Base-by-base conservation (phyloP, 208 protist genomes). In the Wallacemonas sp. region DNA sequence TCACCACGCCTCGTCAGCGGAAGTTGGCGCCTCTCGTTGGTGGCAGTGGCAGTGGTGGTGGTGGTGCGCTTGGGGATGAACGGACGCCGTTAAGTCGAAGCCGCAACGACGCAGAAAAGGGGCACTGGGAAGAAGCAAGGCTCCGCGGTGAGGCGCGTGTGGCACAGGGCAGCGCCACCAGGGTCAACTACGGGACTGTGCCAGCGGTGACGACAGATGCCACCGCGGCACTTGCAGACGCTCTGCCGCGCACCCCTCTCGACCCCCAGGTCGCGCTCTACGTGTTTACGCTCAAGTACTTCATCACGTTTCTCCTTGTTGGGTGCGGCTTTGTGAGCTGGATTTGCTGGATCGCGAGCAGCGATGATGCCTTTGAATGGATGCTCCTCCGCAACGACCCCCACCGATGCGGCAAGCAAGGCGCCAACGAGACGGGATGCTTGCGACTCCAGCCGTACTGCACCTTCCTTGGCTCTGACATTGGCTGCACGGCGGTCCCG, bases 191-290 rank as follows among this genome's bases (percentile, higher is more conserved):
- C n/a, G n/a, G n/a, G n/a, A n/a, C n/a, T n/a, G n/a, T n/a, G n/a
- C n/a, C n/a, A n/a, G n/a, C n/a, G n/a, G n/a, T n/a, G n/a, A n/a
- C n/a, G n/a, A n/a, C n/a, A n/a, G n/a, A n/a, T n/a, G n/a, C n/a
- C n/a, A n/a, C n/a, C n/a, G n/a, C n/a, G n/a, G n/a, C n/a, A n/a
- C n/a, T n/a, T n/a, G n/a, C n/a, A n/a, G n/a, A n/a, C n/a, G n/a
- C n/a, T 30, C 49, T 78, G 22, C 71, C 73, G 9, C 82, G 73
- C 55, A 88, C 81, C 4, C 71, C 79, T 14, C 70, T 89, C 3
- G 86, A 95, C 62, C 90, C 90, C 2, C 86, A 93, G 54, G 82
- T 90, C 34, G 74, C 84, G 15, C 72, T 93, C 21, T 95, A 95
- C 76, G 59, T 89, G 66, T 85, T 77, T 54, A 91, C 84, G 27